Percentiles rank a stretch among this genome's conserved stretches.
These are phyloP conservation scores for Salmacisia buchloeana DNA, from an alignment of 1,284 basidiomycete species.

Conservation along the genomic window DNA sequence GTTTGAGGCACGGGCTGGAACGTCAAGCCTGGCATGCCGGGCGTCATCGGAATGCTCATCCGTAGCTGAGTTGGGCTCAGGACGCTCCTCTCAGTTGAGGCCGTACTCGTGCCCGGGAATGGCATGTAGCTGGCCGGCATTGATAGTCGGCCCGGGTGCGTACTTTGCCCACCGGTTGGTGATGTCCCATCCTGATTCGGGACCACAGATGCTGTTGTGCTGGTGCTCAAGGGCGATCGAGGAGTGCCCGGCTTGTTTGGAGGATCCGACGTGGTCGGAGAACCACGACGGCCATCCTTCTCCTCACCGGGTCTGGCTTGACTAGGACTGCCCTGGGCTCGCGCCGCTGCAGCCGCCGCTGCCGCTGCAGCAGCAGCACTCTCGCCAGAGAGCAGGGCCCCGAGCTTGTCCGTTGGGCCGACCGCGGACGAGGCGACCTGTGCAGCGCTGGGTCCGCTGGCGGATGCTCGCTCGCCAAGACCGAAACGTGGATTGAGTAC, in stretches of 20 bases:
- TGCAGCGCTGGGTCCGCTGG: not conserved
- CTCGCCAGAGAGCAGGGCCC: not conserved
- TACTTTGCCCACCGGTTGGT: not conserved
- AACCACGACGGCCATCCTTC: not conserved
- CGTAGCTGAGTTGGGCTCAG: not conserved
- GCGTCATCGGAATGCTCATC: slow-evolving; percentile 49
- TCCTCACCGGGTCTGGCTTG: too few relatives aligned
- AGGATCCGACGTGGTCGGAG: not conserved
- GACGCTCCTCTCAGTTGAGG: not conserved
- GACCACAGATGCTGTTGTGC: not conserved
- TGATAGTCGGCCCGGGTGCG: not conserved
- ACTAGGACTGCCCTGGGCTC: not conserved
- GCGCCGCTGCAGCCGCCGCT: not conserved
- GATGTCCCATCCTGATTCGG: not conserved
- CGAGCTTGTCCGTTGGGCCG: not conserved
- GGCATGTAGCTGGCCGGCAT: not conserved
- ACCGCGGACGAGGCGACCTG: not conserved
- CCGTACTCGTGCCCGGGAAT: not conserved
- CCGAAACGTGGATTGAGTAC: too few relatives aligned
- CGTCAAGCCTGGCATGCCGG: slow-evolving; percentile 53
- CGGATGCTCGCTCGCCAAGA: not conserved
- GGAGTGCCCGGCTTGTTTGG: not conserved
- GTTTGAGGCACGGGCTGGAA: slow-evolving; percentile 52
- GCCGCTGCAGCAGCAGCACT: not conserved
- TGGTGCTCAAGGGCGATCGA: not conserved